These are phyloP conservation scores for Eucalyptus erythrocorys DNA, from an alignment of 345 rosid species.

Conservation along the genomic window DNA sequence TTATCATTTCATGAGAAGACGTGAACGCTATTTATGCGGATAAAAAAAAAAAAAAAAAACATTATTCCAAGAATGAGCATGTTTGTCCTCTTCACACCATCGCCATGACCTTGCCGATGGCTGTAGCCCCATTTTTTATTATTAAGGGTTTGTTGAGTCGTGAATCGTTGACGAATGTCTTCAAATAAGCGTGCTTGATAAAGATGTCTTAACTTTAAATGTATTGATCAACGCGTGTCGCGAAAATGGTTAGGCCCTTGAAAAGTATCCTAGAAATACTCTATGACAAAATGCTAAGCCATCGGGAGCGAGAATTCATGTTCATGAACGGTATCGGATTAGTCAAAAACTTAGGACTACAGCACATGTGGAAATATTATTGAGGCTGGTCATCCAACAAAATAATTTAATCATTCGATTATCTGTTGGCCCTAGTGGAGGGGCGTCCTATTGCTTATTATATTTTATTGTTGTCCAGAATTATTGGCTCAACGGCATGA, in stretches of 20 bases:
- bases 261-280: background rate
- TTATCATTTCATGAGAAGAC: background rate
- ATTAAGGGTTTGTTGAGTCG: background rate
- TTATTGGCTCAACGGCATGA: background rate
- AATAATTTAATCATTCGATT: background rate
- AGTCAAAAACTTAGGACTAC: background rate
- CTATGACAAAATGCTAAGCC: background rate
- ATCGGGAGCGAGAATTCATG: background rate
- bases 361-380: background rate
- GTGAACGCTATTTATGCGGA: conserved; percentile 10
- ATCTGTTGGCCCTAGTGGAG: background rate
- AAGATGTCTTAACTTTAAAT: background rate
- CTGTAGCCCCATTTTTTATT: background rate
- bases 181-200: background rate
- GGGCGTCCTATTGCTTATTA: background rate
- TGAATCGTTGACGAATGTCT: background rate
- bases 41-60: background rate
- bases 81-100: conserved; percentile 10
- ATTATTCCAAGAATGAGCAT: conserved; percentile 29
- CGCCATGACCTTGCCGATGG: background rate
- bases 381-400: background rate
- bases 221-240: background rate
- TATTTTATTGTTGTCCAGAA: background rate
- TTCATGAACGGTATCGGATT: background rate
- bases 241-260: background rate